phyloP scores from a whole-genome alignment of 164 flowering plant species.

The Aristolochia californica region DNA sequence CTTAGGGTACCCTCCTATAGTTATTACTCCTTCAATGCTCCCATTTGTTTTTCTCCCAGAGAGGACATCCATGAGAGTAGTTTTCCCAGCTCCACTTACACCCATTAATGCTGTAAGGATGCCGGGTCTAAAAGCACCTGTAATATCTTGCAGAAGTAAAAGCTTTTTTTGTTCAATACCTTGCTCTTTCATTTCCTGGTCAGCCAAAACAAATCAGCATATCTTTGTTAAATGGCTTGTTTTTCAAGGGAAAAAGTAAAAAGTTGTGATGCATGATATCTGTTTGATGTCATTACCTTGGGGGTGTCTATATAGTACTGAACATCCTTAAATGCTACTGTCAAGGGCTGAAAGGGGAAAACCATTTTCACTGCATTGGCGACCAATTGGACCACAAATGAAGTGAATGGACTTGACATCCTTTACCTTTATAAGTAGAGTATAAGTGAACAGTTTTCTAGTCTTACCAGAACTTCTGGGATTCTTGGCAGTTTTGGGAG shows the following conservation, averaged over 20 bases:
- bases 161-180: constrained; percentile 50
- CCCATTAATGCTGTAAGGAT: constrained; percentile 83
- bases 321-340: constrained; percentile 47
- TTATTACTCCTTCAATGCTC: constrained; percentile 52
- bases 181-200: constrained; percentile 57
- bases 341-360: constrained; percentile 53
- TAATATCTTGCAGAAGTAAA: constrained; percentile 52
- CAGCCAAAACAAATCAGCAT: background rate
- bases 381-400: background rate
- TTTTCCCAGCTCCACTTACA: constrained; percentile 79
- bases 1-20: constrained; percentile 64
- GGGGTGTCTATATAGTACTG: constrained; percentile 59
- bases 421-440: background rate
- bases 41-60: constrained; percentile 81
- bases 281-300: constrained; percentile 25
- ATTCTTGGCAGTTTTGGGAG: constrained; percentile 6
- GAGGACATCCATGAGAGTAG: constrained; percentile 78
- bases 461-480: constrained; percentile 24
- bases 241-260: no score
- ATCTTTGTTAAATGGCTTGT: no score
- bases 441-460: background rate
- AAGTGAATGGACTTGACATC: background rate
- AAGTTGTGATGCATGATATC: no score
- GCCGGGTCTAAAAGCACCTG: constrained; percentile 68
- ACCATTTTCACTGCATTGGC: constrained; percentile 34